Percentiles rank a stretch among this genome's conserved stretches.
These are phyloP conservation scores for Amanita polypyramis DNA, from an alignment of 768 basidiomycete genomes.

Conservation along the genomic window DNA sequence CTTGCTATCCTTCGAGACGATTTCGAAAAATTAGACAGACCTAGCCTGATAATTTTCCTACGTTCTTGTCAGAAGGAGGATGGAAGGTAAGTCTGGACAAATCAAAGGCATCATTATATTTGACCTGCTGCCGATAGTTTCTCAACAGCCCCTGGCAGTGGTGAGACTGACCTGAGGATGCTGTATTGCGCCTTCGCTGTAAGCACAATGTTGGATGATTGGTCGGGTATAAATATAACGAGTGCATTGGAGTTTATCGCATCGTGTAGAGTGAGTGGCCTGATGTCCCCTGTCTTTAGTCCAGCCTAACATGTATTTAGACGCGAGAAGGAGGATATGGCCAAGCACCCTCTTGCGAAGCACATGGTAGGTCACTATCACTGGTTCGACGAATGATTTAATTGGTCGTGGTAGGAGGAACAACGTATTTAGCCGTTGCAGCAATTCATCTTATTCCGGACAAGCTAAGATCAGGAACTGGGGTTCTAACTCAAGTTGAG, in stretches of 20 bases:
- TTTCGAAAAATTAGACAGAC: constrained; percentile 57
- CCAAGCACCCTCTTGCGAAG: constrained; percentile 71
- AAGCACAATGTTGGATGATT: constrained; percentile 68
- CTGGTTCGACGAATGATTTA: neutral
- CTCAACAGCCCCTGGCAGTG: constrained; percentile 52
- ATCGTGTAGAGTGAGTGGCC: constrained; percentile 53
- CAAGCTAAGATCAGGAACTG: constrained; percentile 11
- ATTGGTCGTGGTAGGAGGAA: constrained; percentile 51
- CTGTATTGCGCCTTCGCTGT: constrained; percentile 85
- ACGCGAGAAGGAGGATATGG: constrained; percentile 92
- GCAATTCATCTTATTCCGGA: constrained; percentile 46
- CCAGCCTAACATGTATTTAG: constrained; percentile 27
- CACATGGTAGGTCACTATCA: constrained; percentile 43
- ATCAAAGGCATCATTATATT: constrained; percentile 1
- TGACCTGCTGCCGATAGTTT: constrained; percentile 35
- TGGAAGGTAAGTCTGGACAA: constrained; percentile 55
- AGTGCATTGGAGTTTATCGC: constrained; percentile 54
- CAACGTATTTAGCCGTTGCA: constrained; percentile 88
- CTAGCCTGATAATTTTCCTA: constrained; percentile 59
- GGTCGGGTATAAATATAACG: constrained; percentile 60
- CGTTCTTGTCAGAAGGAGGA: constrained; percentile 64
- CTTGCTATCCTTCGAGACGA: constrained; percentile 86
- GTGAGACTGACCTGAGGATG: constrained; percentile 74
- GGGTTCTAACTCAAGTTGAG: constrained; percentile 26
- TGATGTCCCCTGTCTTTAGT: constrained; percentile 4